These are phyloP conservation scores for Monosporozyma aquatica DNA, from an alignment of 805 yeast genomes.

Conservation along the genomic window DNA sequence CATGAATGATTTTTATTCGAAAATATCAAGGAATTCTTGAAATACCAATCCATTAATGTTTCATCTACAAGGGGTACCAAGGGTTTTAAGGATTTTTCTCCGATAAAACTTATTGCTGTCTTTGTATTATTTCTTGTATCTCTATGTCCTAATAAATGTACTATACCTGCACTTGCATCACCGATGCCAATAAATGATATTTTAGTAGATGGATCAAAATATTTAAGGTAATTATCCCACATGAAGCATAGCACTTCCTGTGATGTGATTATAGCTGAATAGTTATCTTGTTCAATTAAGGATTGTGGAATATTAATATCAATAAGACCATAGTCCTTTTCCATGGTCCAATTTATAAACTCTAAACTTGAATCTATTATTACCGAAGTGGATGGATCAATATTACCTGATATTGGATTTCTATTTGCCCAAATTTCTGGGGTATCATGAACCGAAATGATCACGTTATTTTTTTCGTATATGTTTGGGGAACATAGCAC, in stretches of 20 bases:
- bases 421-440: slow-evolving; percentile 85
- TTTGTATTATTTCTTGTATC: slow-evolving; percentile 54
- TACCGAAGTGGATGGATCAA: slow-evolving; percentile 63
- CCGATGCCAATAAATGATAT: slow-evolving; percentile 82
- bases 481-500: slow-evolving; percentile 58
- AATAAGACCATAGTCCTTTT: slow-evolving; percentile 61
- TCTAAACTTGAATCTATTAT: slow-evolving; percentile 66
- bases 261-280: slow-evolving; percentile 55
- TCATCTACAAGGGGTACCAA: slow-evolving; percentile 85
- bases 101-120: slow-evolving; percentile 63
- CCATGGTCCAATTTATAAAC: slow-evolving; percentile 59
- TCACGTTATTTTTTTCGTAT: slow-evolving; percentile 50
- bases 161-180: slow-evolving; percentile 78
- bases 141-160: slow-evolving; percentile 81
- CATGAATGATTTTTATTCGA: slow-evolving; percentile 66
- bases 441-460: slow-evolving; percentile 79
- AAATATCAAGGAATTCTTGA: slow-evolving; percentile 73
- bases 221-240: slow-evolving; percentile 86
- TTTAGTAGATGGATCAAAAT: slow-evolving; percentile 55
- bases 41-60: slow-evolving; percentile 84
- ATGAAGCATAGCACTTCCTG: slow-evolving; percentile 71
- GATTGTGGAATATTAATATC: slow-evolving; percentile 72
- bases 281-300: slow-evolving; percentile 38
- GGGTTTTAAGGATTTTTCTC: slow-evolving; percentile 60
- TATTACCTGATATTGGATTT: slow-evolving; percentile 69